Evolutionary conservation across 225 moss, liverwort and hornwort species (phyloP).

Genomic region (Pseudisothecium myosuroides): DNA sequence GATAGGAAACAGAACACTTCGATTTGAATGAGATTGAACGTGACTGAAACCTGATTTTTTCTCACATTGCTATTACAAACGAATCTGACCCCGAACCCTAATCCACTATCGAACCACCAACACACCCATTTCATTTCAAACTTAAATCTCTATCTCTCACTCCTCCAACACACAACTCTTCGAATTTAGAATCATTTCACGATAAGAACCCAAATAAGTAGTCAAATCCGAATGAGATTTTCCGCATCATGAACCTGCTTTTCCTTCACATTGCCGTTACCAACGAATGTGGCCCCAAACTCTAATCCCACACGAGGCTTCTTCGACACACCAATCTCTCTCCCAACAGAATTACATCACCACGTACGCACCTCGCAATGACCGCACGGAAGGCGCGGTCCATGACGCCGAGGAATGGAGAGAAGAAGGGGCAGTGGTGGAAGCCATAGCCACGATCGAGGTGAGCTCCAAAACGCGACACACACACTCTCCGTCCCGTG

Average conservation of each 20-base stretch:
- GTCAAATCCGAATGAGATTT: background rate
- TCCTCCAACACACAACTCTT: background rate
- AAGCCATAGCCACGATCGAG: conserved; percentile 9
- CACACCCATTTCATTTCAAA: no score
- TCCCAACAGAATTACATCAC: no score
- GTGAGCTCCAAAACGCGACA: background rate
- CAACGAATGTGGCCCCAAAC: background rate
- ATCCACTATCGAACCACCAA: background rate
- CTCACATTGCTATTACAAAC: background rate
- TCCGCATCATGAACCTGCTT: background rate
- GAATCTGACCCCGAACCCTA: background rate
- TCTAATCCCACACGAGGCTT: background rate
- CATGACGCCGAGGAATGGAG: conserved; percentile 13
- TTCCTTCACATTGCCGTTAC: background rate
- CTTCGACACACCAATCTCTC: background rate
- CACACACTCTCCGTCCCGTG: background rate
- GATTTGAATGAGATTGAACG: background rate
- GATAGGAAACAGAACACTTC: background rate
- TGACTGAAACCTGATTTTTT: background rate
- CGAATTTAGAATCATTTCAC: background rate
- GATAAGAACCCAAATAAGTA: no score
- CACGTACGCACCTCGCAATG: background rate
- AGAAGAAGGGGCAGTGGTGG: background rate
- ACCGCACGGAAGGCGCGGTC: background rate
- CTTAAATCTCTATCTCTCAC: background rate